Base-by-base conservation (phyloP, 2,329 filamentous ascomycete genomes). In the Hymenoscyphus occultus region DNA sequence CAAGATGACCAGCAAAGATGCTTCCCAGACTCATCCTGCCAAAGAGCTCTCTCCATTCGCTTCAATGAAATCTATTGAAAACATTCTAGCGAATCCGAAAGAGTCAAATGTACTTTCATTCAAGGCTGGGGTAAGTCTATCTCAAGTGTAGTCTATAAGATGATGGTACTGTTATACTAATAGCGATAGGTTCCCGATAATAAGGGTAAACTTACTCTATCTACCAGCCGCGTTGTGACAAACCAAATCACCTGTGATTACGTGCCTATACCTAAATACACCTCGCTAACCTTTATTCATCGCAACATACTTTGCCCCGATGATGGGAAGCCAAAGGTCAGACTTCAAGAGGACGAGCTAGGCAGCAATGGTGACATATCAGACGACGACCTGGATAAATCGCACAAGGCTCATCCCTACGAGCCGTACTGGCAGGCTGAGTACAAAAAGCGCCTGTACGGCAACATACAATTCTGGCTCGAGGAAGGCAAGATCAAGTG, bases 241-340 rank as follows among this genome's bases (percentile, higher is more conserved):
- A 67, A 62, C 28, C 22, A 32, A n/a, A 59, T 70, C 16, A 48
- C 42, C 45, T 60, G 62, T 16, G 59, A 70, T 51, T 59, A 65
- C 9, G 58, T 68, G 22, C 66, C 67, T 19, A 69, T 72, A 32
- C 73, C 73, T 16, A 70, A 58, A 39, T 74, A 73, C 35, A 67
- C 54, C 16, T 64, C 68, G 22, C 64, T 72, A 59, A 74, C 68
- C 1, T 69, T 65, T 42, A 65, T 73, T 22, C 67, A 65, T 14
- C 67, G 70, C 28, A 74, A 73, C 48, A 68, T 73, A 22, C 62
- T 73, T 1, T 65, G 65, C 2, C 67, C 67, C 35, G 73, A 74
- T 64, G 68, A 71, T 54, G 70, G 71, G 32, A 70, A 74, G 6
- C 31, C 73, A 14, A 61, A 70, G n/a, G 62, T 67, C 40, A 67